Conservation (phyloP, 1,284 basidiomycete genomes). For the Peniophora sp. region DNA sequence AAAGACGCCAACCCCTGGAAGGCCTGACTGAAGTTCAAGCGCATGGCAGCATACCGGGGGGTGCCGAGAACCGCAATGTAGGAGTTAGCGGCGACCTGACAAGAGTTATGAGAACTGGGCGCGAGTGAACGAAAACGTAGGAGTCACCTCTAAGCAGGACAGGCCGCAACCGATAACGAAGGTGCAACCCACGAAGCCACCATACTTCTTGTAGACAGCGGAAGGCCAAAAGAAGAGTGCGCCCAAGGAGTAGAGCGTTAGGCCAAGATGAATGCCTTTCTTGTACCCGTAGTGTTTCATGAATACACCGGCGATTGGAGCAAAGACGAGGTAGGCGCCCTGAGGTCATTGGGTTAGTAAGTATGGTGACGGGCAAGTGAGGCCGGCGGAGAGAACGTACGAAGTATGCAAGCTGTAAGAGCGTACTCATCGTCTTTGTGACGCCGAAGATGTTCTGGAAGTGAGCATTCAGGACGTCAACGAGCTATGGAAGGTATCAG, state of each 20-base stretch:
- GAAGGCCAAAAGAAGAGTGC: conserved; percentile 81
- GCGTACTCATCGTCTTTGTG: conserved; percentile 72
- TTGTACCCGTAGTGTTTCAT: conserved; percentile 57
- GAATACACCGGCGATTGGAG: conserved; percentile 50
- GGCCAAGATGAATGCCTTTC: conserved; percentile 64
- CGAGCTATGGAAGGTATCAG: conserved; percentile 36
- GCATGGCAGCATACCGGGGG: conserved; percentile 66
- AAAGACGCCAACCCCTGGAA: conserved; percentile 79
- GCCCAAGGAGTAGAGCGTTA: conserved; percentile 62
- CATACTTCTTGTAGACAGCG: conserved; percentile 58
- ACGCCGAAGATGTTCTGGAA: conserved; percentile 71
- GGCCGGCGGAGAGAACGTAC: conserved; percentile 21
- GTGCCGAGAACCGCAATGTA: conserved; percentile 68
- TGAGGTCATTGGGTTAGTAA: conserved; percentile 9
- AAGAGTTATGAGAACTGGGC: no score
- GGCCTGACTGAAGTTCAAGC: conserved; percentile 77
- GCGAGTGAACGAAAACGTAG: no score
- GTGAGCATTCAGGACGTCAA: conserved; percentile 81
- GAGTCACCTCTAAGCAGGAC: conserved; percentile 58
- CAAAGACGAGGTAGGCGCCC: conserved; percentile 64
- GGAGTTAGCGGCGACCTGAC: conserved; percentile 77
- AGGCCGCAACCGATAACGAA: conserved; percentile 70
- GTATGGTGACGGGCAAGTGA: conserved; percentile 5
- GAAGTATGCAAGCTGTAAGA: conserved; percentile 84
- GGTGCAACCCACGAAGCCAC: conserved; percentile 70